These are phyloP conservation scores for Colletotrichum sp. DNA, from an alignment of 2,329 filamentous ascomycete species.

Conservation along the genomic window DNA sequence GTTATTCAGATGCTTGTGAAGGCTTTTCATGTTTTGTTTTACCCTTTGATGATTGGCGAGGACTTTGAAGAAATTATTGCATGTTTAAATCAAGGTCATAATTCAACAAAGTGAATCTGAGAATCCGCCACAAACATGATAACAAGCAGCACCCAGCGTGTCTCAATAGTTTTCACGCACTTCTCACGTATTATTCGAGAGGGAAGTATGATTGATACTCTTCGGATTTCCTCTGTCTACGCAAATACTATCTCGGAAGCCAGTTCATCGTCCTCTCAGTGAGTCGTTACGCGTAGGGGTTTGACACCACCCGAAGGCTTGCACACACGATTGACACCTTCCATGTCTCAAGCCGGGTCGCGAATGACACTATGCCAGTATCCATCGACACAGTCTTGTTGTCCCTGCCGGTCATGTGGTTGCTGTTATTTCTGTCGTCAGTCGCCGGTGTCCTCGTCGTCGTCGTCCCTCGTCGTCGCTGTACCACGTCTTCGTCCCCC, in stretches of 20 bases:
- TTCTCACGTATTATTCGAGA: background rate
- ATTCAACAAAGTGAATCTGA: background rate
- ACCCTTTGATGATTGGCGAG: background rate
- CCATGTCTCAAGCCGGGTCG: background rate
- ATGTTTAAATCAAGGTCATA: background rate
- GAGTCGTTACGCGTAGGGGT: background rate
- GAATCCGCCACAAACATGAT: background rate
- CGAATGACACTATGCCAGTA: background rate
- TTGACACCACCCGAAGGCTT: background rate
- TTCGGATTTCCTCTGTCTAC: background rate
- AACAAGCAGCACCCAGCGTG: background rate
- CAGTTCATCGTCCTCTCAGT: background rate
- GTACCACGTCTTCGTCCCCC: background rate
- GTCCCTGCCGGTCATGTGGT: background rate
- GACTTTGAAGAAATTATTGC: background rate
- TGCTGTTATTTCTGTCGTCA: background rate
- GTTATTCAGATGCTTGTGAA: background rate
- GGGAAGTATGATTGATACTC: background rate
- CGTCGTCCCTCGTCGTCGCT: background rate
- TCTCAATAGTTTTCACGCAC: fast-evolving
- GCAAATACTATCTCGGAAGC: background rate
- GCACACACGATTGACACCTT: background rate
- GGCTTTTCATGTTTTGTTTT: background rate
- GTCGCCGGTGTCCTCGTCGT: too few species aligned
- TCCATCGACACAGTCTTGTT: background rate